Base-by-base conservation (phyloP, 2,329 filamentous ascomycete species). In the Didymella segeticola region DNA sequence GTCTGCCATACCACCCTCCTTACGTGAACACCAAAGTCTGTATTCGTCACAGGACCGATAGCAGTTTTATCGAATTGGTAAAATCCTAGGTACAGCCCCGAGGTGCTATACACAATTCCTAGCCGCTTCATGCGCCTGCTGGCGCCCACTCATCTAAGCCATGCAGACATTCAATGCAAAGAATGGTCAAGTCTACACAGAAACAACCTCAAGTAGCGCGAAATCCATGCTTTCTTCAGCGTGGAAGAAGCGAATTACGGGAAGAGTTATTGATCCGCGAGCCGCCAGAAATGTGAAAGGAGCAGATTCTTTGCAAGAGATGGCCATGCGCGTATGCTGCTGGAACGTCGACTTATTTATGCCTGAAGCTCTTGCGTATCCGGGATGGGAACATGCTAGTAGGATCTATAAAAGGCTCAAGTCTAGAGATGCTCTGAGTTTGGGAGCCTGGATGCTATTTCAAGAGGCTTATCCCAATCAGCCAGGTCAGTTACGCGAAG, bases 121-220 rank as follows among this genome's bases (percentile, higher is more conserved):
- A 8, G 11, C 11, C 11, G n/a, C 9, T n/a, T 15, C n/a, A 11
- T 29, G 12, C 17, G 31, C 25, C 12, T 25, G 8, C 19, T 7
- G 20, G 3, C 14, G 5, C n/a, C 27, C 14, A 7, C 17, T 8
- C 5, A 39, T 15, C n/a, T 26, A 11, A 19, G 9, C 26, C 22
- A 52, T 52, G 48, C 5, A 36, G 17, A 19, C 36, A 2, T 52
- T 52, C 27, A 34, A 52, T 14, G 34, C 33, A 11, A 33, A 46
- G 1, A 52, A 52, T 25, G 48, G 48, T 4, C 48, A 52, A 25
- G 25, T 47, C 4, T 53, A 53, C 30, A 42, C 17, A 2, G 49
- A 53, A 17, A 42, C 23, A 5, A 43, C 25, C 8, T 42, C 23
- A 15, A 25, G 29, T n/a, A 15, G n/a, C 19, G 20, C 22, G 2